Conservation (phyloP, 768 basidiomycete species). For the Podaxis pistillaris region DNA sequence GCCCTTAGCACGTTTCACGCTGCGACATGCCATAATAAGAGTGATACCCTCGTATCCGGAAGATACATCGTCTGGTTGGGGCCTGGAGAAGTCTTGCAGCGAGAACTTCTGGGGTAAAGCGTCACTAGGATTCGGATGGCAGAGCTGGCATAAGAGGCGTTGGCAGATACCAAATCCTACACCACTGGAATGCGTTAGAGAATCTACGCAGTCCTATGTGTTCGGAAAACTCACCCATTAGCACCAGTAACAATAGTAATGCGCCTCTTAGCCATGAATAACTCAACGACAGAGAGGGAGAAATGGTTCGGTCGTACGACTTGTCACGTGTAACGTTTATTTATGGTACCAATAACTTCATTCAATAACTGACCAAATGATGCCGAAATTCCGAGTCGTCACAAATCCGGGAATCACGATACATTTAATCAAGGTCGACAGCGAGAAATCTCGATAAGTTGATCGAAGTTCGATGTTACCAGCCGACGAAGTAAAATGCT, state of each 20-base stretch:
- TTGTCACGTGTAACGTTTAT: conserved; percentile 8
- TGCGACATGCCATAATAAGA: conserved; percentile 81
- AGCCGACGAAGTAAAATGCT: too few relatives aligned
- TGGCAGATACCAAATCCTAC: conserved; percentile 83
- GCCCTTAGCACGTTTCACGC: conserved; percentile 54
- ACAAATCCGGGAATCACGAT: too few relatives aligned
- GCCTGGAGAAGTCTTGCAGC: conserved; percentile 28
- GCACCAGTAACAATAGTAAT: conserved; percentile 71
- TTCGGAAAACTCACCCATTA: conserved; percentile 48
- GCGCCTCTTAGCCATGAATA: conserved; percentile 34
- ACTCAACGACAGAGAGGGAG: conserved; percentile 9
- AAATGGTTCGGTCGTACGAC: conserved; percentile 16
- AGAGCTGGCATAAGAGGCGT: conserved; percentile 69
- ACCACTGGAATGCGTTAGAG: conserved; percentile 46
- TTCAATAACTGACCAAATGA: not conserved
- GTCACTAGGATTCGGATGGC: conserved; percentile 48
- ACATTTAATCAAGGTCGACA: too few relatives aligned
- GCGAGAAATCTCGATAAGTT: too few relatives aligned
- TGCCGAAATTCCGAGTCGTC: too few relatives aligned
- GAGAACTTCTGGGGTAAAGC: conserved; percentile 37
- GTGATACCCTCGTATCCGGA: conserved; percentile 54
- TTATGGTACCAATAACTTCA: not conserved
- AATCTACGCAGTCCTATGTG: not conserved
- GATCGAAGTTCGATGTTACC: too few relatives aligned
- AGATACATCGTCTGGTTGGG: conserved; percentile 17